These are phyloP conservation scores for Stachybotrys chlorohalonatus DNA, from an alignment of 2,329 filamentous ascomycete species.

Conservation along the genomic window DNA sequence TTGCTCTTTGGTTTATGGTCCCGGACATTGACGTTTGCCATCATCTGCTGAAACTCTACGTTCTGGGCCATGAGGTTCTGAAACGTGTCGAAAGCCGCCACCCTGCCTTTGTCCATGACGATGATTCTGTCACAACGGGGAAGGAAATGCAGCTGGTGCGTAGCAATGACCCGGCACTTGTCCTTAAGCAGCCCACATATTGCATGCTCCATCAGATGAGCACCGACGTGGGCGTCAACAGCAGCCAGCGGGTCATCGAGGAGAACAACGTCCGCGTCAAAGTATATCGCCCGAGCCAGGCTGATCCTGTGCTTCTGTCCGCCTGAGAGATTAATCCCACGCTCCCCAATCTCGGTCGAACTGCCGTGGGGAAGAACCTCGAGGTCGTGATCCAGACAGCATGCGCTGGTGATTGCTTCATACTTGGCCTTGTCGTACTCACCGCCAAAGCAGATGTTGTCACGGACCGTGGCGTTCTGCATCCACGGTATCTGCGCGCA, in stretches of 20 bases:
- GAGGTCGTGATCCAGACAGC: conserved; percentile 32
- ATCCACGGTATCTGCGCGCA: conserved; percentile 39
- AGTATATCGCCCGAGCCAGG: conserved; percentile 36
- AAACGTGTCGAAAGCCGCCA: background rate
- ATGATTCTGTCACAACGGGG: background rate
- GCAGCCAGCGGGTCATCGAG: conserved; percentile 34
- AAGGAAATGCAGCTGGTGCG: background rate
- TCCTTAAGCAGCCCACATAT: background rate
- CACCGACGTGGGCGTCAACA: conserved; percentile 6
- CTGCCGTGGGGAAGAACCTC: conserved; percentile 32
- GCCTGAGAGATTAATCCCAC: conserved; percentile 33
- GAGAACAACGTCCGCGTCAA: conserved; percentile 31
- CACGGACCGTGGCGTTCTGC: conserved; percentile 31
- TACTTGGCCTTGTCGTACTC: conserved; percentile 31
- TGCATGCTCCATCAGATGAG: background rate
- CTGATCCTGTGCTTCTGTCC: conserved; percentile 37
- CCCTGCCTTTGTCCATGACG: background rate
- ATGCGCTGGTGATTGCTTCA: conserved; percentile 34
- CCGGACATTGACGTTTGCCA: background rate
- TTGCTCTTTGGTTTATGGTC: background rate
- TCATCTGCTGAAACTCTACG: background rate
- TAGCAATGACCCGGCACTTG: background rate
- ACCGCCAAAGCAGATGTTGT: conserved; percentile 37
- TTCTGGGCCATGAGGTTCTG: background rate
- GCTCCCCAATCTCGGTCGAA: conserved; percentile 31